Percentiles rank a stretch among this genome's conserved stretches.
These are phyloP conservation scores for Trichophyton simii DNA, from an alignment of 2,329 filamentous ascomycete species.

Conservation along the genomic window DNA sequence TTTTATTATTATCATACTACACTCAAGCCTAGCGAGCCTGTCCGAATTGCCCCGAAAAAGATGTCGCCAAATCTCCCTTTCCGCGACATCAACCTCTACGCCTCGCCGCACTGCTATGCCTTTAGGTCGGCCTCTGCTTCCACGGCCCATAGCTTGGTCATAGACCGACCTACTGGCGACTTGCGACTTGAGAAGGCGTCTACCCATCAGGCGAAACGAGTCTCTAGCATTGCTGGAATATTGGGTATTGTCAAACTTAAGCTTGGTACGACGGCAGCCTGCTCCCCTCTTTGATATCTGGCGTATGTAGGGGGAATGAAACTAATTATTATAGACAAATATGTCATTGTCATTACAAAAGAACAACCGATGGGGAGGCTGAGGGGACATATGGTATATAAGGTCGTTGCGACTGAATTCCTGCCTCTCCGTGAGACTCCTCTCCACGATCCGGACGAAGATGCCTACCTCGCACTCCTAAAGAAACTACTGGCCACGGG, in stretches of 20 bases:
- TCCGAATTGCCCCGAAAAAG: constrained; percentile 2
- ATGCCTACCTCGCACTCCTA: constrained; percentile 73
- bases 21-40: not conserved
- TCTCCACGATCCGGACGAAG: constrained; percentile 85
- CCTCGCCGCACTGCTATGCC: constrained; percentile 81
- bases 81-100: constrained; percentile 93
- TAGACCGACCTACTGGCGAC: constrained; percentile 88
- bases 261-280: constrained; percentile 51
- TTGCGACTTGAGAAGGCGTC: constrained; percentile 71
- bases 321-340: constrained; percentile 54
- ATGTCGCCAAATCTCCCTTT: constrained; percentile 52
- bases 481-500: constrained; percentile 69
- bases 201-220: constrained; percentile 62
- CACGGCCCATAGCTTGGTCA: constrained; percentile 70
- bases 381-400: constrained; percentile 94
- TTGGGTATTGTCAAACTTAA: constrained; percentile 86
- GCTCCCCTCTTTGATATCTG: constrained; percentile 11
- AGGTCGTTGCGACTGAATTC: constrained; percentile 79
- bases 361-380: constrained; percentile 79
- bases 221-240: constrained; percentile 90
- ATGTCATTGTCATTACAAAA: constrained; percentile 93
- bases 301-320: constrained; percentile 5
- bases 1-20: not conserved
- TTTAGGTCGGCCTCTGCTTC: constrained; percentile 94
- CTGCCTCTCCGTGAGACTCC: constrained; percentile 85